These are phyloP conservation scores for Mortierella alpina DNA, from an alignment of 192 early-diverging fungal genomes.

Conservation along the genomic window DNA sequence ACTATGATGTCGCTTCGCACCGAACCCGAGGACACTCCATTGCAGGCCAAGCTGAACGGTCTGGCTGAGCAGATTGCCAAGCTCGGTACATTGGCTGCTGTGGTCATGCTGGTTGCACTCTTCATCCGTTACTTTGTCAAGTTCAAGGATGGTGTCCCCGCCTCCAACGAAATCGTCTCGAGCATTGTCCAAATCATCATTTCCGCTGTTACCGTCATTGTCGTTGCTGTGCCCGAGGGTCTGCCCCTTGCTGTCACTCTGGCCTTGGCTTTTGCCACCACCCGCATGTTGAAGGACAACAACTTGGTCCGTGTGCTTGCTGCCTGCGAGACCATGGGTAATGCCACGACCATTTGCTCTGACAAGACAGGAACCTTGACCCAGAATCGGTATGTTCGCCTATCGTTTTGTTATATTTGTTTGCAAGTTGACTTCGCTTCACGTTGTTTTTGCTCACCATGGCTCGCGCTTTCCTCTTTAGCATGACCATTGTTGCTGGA, in stretches of 20 bases:
- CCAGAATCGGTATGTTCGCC: slow-evolving; percentile 73
- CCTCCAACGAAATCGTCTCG: slow-evolving; percentile 61
- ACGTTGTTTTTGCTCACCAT: slow-evolving; percentile 1
- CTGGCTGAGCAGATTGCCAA: slow-evolving; percentile 96
- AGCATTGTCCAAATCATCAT: slow-evolving; percentile 83
- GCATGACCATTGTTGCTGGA: slow-evolving; percentile 94
- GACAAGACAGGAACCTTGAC: slow-evolving; percentile 99
- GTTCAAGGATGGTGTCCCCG: slow-evolving; percentile 54
- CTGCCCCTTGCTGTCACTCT: slow-evolving; percentile 96
- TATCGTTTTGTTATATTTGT: background rate
- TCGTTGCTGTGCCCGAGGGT: slow-evolving; percentile 98
- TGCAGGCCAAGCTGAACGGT: slow-evolving; percentile 88
- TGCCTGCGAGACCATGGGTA: slow-evolving; percentile 98
- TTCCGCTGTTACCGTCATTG: slow-evolving; percentile 90
- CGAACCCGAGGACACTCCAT: slow-evolving; percentile 88
- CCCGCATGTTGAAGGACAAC: slow-evolving; percentile 95
- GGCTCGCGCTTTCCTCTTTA: slow-evolving; percentile 10
- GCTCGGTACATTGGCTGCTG: slow-evolving; percentile 81
- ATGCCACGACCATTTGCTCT: slow-evolving; percentile 97
- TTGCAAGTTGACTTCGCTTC: background rate
- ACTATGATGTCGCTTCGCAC: slow-evolving; percentile 88
- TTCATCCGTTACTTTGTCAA: slow-evolving; percentile 84
- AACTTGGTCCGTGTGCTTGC: slow-evolving; percentile 95
- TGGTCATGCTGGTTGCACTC: slow-evolving; percentile 85
- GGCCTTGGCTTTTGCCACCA: slow-evolving; percentile 93